Evolutionary conservation across 768 basidiomycete genomes (phyloP).

Genomic region (Kondoa subrosea): DNA sequence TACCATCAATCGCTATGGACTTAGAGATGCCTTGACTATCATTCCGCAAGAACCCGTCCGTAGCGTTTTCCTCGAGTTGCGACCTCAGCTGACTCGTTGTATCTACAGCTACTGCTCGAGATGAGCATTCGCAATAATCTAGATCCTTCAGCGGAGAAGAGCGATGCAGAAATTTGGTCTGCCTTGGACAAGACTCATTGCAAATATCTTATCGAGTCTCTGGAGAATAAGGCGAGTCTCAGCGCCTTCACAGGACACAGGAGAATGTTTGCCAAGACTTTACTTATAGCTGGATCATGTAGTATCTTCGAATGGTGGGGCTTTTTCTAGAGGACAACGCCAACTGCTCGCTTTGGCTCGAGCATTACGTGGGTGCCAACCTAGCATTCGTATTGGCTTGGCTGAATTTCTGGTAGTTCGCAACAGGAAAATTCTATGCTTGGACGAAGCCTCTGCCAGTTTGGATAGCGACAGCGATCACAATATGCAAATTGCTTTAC

Average conservation of each 20-base stretch:
- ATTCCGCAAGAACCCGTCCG: not conserved
- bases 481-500: conserved; percentile 16
- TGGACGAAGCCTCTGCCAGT: conserved; percentile 18
- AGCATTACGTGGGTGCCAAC: conserved; percentile 9
- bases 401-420: not conserved
- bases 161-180: not conserved
- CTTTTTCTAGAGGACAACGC: conserved; percentile 16
- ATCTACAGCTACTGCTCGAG: not conserved
- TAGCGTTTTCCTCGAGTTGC: not conserved
- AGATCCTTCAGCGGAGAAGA: not conserved
- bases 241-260: not conserved
- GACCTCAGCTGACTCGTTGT: not conserved
- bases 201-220: not conserved
- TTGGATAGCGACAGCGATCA: conserved; percentile 15
- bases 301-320: conserved; percentile 8
- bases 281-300: not conserved
- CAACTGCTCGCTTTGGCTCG: conserved; percentile 20
- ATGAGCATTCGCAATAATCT: not conserved
- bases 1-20: not conserved
- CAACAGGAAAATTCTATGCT: conserved; percentile 12
- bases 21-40: not conserved
- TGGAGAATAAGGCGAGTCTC: not conserved
- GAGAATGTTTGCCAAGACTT: not conserved
- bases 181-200: not conserved
- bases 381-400: not conserved